These are phyloP conservation scores for Apostasia ramifera DNA, from an alignment of 106 monocot genomes.

Conservation along the genomic window DNA sequence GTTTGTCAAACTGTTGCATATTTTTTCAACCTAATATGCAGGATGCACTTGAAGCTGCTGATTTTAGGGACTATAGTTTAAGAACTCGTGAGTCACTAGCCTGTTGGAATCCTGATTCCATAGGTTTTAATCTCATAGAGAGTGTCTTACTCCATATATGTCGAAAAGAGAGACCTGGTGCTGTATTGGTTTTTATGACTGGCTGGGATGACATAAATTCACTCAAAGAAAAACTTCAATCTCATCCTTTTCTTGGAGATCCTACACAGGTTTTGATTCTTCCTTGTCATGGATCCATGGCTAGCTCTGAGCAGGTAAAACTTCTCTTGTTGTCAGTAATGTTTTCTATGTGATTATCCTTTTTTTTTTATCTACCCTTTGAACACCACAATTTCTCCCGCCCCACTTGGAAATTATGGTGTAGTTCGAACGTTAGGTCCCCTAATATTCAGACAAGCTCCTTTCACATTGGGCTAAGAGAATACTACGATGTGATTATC, in stretches of 20 bases:
- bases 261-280: conserved; percentile 81
- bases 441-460: no score
- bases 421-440: no score
- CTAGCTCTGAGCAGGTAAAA: conserved; percentile 92
- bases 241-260: conserved; percentile 89
- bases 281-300: conserved; percentile 98
- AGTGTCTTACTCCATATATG: conserved; percentile 82
- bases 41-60: conserved; percentile 94
- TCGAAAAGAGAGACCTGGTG: conserved; percentile 77
- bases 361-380: no score
- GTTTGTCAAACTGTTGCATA: background rate
- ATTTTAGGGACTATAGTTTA: conserved; percentile 69
- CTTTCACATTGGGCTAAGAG: no score
- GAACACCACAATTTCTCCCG: no score
- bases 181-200: conserved; percentile 97
- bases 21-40: conserved; percentile 14
- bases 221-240: conserved; percentile 88
- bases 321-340: conserved; percentile 3
- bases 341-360: background rate
- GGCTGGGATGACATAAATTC: conserved; percentile 99
- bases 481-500: no score
- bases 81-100: conserved; percentile 85
- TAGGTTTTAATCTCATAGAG: conserved; percentile 97
- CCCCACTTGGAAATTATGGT: no score
- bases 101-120: conserved; percentile 98